Conservation (phyloP, 345 rosid species). For the Cardamine chenopodiifolia region DNA sequence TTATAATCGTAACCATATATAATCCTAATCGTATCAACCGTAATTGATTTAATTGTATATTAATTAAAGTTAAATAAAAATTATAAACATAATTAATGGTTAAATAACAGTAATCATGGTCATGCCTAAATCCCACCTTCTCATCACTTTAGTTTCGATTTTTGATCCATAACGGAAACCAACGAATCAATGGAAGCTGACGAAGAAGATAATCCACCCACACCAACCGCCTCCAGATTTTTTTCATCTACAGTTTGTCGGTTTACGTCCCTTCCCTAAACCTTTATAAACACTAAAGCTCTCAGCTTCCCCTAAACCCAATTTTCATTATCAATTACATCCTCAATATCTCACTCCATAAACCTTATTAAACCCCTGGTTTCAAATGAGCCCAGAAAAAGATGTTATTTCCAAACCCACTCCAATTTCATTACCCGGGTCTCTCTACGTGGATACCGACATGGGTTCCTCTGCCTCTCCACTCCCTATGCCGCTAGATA, state of each 20-base stretch:
- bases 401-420: constrained; percentile 36
- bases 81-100: too few relatives aligned
- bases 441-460: constrained; percentile 39
- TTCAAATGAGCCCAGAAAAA: constrained; percentile 47
- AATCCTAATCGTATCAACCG: too few relatives aligned
- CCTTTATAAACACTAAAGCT: constrained; percentile 33
- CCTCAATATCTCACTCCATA: not conserved
- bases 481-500: constrained; percentile 62
- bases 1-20: too few relatives aligned
- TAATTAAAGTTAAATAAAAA: too few relatives aligned
- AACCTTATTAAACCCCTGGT: not conserved
- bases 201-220: constrained; percentile 26
- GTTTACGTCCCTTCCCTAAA: constrained; percentile 38
- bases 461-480: constrained; percentile 40
- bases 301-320: not conserved
- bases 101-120: too few relatives aligned
- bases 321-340: not conserved
- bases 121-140: constrained; percentile 12
- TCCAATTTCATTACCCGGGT: constrained; percentile 37
- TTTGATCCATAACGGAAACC: not conserved
- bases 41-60: too few relatives aligned
- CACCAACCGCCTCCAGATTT: constrained; percentile 62
- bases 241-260: constrained; percentile 54
- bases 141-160: not conserved
- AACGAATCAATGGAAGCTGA: constrained; percentile 19